Evolutionary conservation across 345 rosid species (phyloP), one percentile per base, ranked within the genome.

Genomic region (Arabidopsis arenosa): DNA sequence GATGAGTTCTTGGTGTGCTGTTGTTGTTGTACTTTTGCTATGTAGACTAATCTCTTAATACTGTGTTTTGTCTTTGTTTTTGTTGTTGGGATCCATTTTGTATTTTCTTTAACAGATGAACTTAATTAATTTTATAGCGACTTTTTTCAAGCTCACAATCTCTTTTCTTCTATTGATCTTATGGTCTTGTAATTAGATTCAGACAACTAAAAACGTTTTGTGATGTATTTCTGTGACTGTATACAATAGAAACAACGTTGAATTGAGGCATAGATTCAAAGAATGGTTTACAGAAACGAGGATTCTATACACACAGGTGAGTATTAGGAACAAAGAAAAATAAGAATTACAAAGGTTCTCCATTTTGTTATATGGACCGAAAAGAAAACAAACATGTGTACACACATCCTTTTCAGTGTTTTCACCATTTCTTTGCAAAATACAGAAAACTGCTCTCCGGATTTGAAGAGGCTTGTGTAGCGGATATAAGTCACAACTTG

Each of bases 401-500:
- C 41, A 75, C 53, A 75, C 73, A 39, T 68, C 23, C 15, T 39
- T 58, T 74, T 47, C 48, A 57, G 23, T 10, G 51, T 47, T 53
- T 55, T 55, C 72, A 55, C 36, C 4, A 68, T 32, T 21, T 52
- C 40, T 40, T 41, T 63, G 1, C 14, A 63, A 26, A 52, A 9
- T 49, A 36, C 13, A 68, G 7, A 23, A 18, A 77, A 30, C 6
- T 10, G 41, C 30, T 33, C 43, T 2, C 0, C 32, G 26, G 39
- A 63, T 59, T 60, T 60, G 74, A 68, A 18, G 14, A 43, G 28
- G 68, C 15, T 26, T 36, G 44, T 43, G 32, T 39, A 2, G 73
- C 1, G 37, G 58, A 26, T 35, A 33, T 30, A 59, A 48, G 40
- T 89, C 84, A 90, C 70, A 83, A 82, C 70, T 75, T 85, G 70